A percentile compares a stretch with the other conserved stretches of the same genome.
Evolutionary conservation across 176 grass and related monocot genomes (phyloP).

Genomic region (Themeda triandra): DNA sequence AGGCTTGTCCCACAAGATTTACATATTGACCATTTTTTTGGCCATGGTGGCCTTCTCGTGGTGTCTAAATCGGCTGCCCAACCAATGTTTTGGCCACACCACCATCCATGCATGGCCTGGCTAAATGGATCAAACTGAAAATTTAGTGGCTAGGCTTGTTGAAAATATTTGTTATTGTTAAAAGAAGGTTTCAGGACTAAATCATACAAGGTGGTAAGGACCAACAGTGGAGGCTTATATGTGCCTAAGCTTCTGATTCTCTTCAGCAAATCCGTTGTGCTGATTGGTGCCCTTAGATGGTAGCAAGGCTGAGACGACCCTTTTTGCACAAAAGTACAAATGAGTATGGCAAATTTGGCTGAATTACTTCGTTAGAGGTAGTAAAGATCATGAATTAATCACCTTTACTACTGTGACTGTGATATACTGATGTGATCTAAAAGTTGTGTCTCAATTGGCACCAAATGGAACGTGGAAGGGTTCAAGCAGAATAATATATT

Average conservation of each 20-base stretch:
- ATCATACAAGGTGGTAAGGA: not conserved
- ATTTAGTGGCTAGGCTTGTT: not conserved
- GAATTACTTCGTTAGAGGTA: not conserved
- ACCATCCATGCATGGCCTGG: not conserved
- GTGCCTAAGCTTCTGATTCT: not conserved
- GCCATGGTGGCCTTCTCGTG: not conserved
- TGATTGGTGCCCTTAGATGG: not conserved
- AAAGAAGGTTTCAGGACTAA: not conserved
- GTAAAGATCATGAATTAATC: not conserved
- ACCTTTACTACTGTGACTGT: not conserved
- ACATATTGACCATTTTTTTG: too few species aligned
- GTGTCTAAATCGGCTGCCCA: not conserved
- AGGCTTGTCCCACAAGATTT: too few species aligned
- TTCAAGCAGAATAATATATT: not conserved
- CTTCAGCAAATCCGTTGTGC: not conserved
- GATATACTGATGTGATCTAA: not conserved
- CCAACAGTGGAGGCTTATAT: not conserved
- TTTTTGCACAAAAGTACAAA: not conserved
- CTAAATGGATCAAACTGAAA: not conserved
- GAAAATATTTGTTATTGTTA: not conserved
- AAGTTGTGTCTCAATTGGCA: not conserved
- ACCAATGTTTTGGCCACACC: not conserved
- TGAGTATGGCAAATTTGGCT: not conserved
- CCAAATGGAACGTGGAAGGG: not conserved
- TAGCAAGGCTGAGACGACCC: not conserved